Evolutionary conservation across 139 green algal genomes (phyloP), one percentile per base, ranked within the genome.

Genomic region (Nannochloris sp.): DNA sequence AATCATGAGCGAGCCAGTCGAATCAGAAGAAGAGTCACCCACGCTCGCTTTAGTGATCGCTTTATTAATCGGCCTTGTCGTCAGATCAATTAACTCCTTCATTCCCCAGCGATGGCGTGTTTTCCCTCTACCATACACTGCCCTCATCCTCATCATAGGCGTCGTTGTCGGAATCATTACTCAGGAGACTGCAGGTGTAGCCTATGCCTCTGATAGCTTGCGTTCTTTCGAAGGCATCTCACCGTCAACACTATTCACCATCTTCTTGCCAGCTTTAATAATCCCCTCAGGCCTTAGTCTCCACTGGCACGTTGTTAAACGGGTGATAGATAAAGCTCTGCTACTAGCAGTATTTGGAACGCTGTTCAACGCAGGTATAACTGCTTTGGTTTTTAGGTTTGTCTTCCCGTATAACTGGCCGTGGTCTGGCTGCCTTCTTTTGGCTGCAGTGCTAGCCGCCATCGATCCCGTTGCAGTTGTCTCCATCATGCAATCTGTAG

Each of bases 391-490:
- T 27, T 65, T 69, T 24, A 78, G 74, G 6, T 84, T 72, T 47
- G 56, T 72, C 15, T 82, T 91, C 10, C 85, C 85, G 0, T 87
- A 88, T 57, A 58, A 58, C 42, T 91, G 82, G 82, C 65, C 15
- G 15, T 91, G 82, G 85, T 65, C 63, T 1, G 54, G 83, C 51
- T 51, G 29, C 32, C 55, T 74, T 9, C 66, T 89, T 37, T 80
- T 91, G 60, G 85, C 81, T 0, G 68, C 77, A 12, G 87, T 90
- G 31, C 42, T 90, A 10, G 68, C 54, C 29, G 85, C 87, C 5
- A 92, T 80, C 0, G 87, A 93, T 65, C 87, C 87, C 3, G 83
- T 92, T 3, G 86, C 85, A 8, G 85, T 90, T 4, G 77, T 92
- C 25, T 73, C 81, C 6, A 44, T 89, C 13, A 73, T 90, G 4